phyloP scores from a whole-genome alignment of 164 flowering plant genomes.

The Liriodendron chinense region DNA sequence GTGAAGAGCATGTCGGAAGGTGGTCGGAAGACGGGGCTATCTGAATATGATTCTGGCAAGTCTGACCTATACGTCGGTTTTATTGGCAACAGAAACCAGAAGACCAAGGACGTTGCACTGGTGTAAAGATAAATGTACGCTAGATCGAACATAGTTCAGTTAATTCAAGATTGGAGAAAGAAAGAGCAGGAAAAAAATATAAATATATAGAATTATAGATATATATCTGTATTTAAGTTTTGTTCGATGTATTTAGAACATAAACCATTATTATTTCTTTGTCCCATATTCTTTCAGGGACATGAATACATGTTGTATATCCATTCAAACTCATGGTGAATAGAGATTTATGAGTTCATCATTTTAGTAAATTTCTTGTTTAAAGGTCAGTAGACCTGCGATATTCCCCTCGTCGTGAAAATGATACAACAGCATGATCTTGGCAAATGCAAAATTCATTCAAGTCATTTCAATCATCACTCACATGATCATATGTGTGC shows the following conservation, averaged over 20 bases:
- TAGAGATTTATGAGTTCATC: not conserved
- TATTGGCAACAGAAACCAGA: conserved; percentile 27
- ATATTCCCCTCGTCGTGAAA: not conserved
- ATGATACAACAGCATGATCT: not conserved
- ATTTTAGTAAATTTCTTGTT: too few species aligned
- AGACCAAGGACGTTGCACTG: conserved; percentile 28
- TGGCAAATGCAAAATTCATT: not conserved
- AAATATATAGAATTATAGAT: too few species aligned
- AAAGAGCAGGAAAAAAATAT: too few species aligned
- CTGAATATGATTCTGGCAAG: conserved; percentile 43
- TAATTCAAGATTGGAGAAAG: not conserved
- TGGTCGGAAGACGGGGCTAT: conserved; percentile 43
- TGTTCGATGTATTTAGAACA: not conserved
- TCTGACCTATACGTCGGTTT: conserved; percentile 66
- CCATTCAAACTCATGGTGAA: too few species aligned
- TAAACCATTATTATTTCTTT: not conserved
- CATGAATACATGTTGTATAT: not conserved
- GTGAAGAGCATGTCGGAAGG: conserved; percentile 74
- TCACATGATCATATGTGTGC: not conserved
- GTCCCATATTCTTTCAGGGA: not conserved
- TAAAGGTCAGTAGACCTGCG: not conserved
- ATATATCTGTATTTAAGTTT: not conserved
- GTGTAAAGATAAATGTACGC: conserved; percentile 26
- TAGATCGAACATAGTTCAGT: not conserved
- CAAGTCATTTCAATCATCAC: not conserved